Conservation (phyloP, 192 early-diverging fungal species). For the Backusella circina region DNA sequence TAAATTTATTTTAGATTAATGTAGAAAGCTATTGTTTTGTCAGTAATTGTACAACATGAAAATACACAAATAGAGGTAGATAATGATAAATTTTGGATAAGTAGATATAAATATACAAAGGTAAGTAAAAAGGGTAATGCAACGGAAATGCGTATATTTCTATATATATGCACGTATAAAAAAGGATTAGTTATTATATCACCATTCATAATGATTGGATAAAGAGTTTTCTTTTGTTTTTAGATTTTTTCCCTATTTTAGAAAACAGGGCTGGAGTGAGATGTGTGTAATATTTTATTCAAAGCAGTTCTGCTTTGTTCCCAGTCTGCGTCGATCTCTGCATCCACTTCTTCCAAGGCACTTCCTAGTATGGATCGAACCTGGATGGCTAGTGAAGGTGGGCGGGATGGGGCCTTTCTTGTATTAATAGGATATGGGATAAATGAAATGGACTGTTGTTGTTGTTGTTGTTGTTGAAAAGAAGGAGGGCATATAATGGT, state of each 20-base stretch:
- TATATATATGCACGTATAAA: not conserved
- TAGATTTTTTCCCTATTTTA: not conserved
- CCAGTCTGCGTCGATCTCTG: constrained; percentile 13
- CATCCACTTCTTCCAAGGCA: not conserved
- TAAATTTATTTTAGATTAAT: not conserved
- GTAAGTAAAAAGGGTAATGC: not conserved
- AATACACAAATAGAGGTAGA: not conserved
- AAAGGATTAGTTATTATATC: not conserved
- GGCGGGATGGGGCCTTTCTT: not conserved
- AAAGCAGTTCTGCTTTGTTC: constrained; percentile 1
- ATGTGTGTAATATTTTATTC: not conserved
- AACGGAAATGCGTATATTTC: not conserved
- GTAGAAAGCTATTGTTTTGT: not conserved
- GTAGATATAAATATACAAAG: not conserved
- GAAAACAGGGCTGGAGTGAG: not conserved
- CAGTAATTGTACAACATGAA: not conserved
- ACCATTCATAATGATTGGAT: not conserved
- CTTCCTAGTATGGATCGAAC: not conserved
- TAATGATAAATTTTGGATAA: not conserved
- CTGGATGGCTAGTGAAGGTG: not conserved
- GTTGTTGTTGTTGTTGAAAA: not conserved
- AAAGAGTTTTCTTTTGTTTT: not conserved
- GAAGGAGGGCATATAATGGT: not conserved
- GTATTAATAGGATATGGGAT: not conserved
- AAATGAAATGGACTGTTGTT: not conserved